Percentiles rank a stretch among this genome's conserved stretches.
phyloP scores from a whole-genome alignment of 2,329 filamentous ascomycete genomes.

The Fusarium sp. region DNA sequence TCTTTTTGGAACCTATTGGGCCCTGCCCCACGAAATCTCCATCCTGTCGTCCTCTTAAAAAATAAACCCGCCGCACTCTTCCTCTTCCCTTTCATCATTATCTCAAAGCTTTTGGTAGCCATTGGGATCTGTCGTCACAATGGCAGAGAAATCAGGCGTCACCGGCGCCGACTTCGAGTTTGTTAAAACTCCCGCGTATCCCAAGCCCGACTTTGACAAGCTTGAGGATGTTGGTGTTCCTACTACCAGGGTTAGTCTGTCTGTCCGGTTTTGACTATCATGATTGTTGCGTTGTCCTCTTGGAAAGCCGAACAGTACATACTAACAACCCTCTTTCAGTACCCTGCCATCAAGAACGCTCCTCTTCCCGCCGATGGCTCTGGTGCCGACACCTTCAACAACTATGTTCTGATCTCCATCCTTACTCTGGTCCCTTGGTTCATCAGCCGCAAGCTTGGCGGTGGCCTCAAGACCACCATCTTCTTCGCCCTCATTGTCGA shows the following conservation, averaged over 20 bases:
- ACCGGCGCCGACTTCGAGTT: conserved; percentile 58
- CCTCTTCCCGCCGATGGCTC: conserved; percentile 91
- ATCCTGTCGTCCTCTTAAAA: conserved; percentile 25
- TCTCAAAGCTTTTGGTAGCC: conserved; percentile 41
- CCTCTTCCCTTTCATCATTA: conserved; percentile 29
- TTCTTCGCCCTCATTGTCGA: conserved; percentile 84
- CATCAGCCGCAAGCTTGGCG: conserved; percentile 86
- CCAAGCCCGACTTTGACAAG: conserved; percentile 71
- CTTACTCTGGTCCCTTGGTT: conserved; percentile 81
- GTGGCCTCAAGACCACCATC: conserved; percentile 89
- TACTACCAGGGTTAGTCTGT: conserved; percentile 56
- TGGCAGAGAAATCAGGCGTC: conserved; percentile 53
- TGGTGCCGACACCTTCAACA: conserved; percentile 89
- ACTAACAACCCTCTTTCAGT: conserved; percentile 39
- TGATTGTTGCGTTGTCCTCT: conserved; percentile 38
- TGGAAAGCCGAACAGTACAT: not conserved
- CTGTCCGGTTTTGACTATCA: not conserved
- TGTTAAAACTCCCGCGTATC: conserved; percentile 57
- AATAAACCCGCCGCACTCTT: conserved; percentile 40
- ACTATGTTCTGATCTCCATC: conserved; percentile 78
- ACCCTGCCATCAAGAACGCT: conserved; percentile 87
- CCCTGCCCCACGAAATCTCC: conserved; percentile 40
- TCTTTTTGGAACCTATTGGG: conserved; percentile 21
- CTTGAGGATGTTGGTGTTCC: conserved; percentile 71
- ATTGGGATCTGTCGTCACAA: conserved; percentile 50